Conservation (phyloP, 176 grass and related monocot genomes). For the Luzula sylvatica region DNA sequence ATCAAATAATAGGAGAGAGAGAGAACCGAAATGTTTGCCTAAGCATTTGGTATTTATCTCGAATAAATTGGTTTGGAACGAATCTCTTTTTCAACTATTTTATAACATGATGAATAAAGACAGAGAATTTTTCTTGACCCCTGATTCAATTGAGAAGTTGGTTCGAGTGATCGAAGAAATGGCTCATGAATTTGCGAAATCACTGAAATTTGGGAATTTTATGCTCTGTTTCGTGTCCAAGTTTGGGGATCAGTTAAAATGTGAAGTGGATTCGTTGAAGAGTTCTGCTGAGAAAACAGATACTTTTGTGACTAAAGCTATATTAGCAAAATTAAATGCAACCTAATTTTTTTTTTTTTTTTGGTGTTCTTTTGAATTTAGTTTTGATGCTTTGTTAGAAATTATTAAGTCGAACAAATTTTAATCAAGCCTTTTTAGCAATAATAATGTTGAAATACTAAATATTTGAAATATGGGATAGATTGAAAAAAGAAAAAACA, state of each 20-base stretch:
- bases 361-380: too few species aligned
- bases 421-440: too few species aligned
- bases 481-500: not conserved
- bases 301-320: slow-evolving; percentile 67
- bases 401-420: too few species aligned
- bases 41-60: slow-evolving; percentile 32
- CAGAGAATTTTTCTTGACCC: slow-evolving; percentile 50
- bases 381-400: slow-evolving; percentile 2
- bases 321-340: slow-evolving; percentile 48
- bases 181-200: slow-evolving; percentile 34
- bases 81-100: slow-evolving; percentile 55
- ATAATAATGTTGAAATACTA: too few species aligned
- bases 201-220: slow-evolving; percentile 77
- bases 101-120: slow-evolving; percentile 52
- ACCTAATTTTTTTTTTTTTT: slow-evolving; percentile 22
- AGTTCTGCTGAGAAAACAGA: slow-evolving; percentile 45
- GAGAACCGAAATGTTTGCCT: slow-evolving; percentile 38
- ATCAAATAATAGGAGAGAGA: slow-evolving; percentile 28
- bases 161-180: slow-evolving; percentile 42
- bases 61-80: slow-evolving; percentile 50
- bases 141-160: slow-evolving; percentile 31
- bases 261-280: slow-evolving; percentile 44
- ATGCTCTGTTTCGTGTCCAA: slow-evolving; percentile 48
- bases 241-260: slow-evolving; percentile 30
- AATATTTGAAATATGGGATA: too few species aligned